Evolutionary conservation across 352 stramenopile species (phyloP), one percentile per base, ranked within the genome.

Genomic region (Phytophthora hibernalis): DNA sequence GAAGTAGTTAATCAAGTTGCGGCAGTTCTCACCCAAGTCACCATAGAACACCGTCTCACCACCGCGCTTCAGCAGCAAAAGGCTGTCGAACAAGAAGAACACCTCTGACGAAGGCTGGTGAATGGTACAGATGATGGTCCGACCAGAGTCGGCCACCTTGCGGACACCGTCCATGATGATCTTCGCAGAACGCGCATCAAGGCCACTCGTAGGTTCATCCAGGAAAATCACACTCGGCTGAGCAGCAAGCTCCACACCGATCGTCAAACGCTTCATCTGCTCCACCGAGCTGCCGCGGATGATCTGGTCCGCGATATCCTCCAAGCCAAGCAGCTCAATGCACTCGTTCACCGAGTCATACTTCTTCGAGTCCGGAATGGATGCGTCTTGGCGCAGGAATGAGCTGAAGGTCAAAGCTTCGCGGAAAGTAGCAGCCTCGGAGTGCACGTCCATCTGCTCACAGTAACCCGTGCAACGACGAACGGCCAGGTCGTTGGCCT

Each of bases 211-310:
- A 1, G 90, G 90, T 59, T 97, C 88, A 59, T 97, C 91, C 33
- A 90, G 55, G 68, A 98, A 97, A 12, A 98, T 31, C 33, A 97
- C 68, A 35, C 76, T 83, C 35, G 91, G 85, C 33, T 90, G 87
- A 2, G 85, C 88, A 1, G 95, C 89, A 8, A 98, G 70, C 37
- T 98, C 95, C n/a, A 98, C 87, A 53, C 89, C 95, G 24, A 98
- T 93, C 33, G 77, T 88, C 50, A 84, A 30, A n/a, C 80, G 75
- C 71, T 88, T 88, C 75, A 81, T 82, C 45, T 88, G 80, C 56
- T 88, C 80, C 43, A 70, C 52, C 0, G 75, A 81, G 2, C 61
- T 40, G 24, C 69, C 72, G 2, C 75, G 68, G 5, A 83, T 74
- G 58, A 81, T 78, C 33, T 75, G 42, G 60, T 83, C 73, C 3